Evolutionary conservation across 2,329 filamentous ascomycete species (phyloP), one percentile per base, ranked within the genome.

Genomic region (Colletotrichum trifolii): DNA sequence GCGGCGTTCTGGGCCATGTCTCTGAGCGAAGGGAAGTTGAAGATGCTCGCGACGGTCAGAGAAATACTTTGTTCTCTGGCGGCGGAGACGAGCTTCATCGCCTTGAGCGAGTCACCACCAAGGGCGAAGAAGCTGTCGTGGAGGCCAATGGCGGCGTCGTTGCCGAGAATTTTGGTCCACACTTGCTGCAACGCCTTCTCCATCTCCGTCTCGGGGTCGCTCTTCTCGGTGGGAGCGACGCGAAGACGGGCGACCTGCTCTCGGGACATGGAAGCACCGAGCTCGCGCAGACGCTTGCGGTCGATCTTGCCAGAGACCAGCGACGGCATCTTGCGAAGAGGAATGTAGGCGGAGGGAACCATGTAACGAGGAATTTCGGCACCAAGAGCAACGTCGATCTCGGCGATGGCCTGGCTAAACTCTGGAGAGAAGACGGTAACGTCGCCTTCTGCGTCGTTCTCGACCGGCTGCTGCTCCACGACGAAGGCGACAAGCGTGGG

Each of bases 61-160:
- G 74, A 63, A 5, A 84, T 68, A 5, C 76, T 76, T 11, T 73
- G 70, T 2, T 74, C 75, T 55, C 80, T 75, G 5, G 82, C 80
- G 13, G 77, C 75, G 2, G 81, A 77, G 2, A 84, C 80, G 4
- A 85, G 75, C 57, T 75, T 81, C 83, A 85, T 85, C 2, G 83
- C 83, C n/a, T 78, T 75, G 2, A 85, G 74, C 0, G 83, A 86
- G 72, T 86, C 83, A 7, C 84, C 82, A 1, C 82, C 83, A 1
- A 84, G 74, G 1, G 74, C 74, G 69, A 84, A 81, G 74, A 85
- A 85, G 72, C 77, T 80, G 69, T 81, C 79, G 8, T 76, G 71
- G 2, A 74, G 71, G 12, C 75, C 74, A 10, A 81, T 67, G 6
- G 76, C 72, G 13, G 71, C 61, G 8, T 78, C 75, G 1, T 69